Percentiles rank a stretch among this genome's conserved stretches.
Conservation (phyloP, 495 filamentous ascomycete species). For the Penicillium ochrochloron region DNA sequence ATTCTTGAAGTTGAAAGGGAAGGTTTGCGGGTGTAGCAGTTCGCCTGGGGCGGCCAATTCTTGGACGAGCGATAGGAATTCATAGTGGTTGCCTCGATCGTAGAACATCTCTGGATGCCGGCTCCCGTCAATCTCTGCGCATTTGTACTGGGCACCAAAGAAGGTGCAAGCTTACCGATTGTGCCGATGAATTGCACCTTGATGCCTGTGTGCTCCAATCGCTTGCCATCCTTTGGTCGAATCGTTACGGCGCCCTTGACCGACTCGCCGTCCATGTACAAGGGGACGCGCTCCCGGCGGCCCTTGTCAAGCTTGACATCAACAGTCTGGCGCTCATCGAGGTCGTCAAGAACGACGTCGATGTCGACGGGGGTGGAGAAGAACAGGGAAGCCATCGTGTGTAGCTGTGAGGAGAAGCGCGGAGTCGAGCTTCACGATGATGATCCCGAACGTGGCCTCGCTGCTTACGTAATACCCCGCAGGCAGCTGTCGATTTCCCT, state of each 20-base stretch:
- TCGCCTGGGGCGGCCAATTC: constrained; percentile 96
- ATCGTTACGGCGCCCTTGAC: constrained; percentile 95
- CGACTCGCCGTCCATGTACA: constrained; percentile 98
- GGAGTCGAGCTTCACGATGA: constrained; percentile 14
- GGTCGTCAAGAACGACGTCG: constrained; percentile 94
- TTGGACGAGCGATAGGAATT: constrained; percentile 95
- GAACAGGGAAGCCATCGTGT: constrained; percentile 87
- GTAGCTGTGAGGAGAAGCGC: constrained; percentile 19
- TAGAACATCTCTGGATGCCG: constrained; percentile 88
- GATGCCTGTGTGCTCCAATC: constrained; percentile 97
- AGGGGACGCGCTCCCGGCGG: constrained; percentile 90
- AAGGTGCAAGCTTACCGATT: constrained; percentile 66
- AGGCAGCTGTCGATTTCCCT: constrained; percentile 8
- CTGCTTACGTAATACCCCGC: constrained; percentile 29
- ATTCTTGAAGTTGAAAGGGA: constrained; percentile 99
- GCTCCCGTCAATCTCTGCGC: not conserved
- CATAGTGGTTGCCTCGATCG: constrained; percentile 98
- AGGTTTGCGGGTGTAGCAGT: constrained; percentile 96
- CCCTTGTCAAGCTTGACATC: constrained; percentile 99
- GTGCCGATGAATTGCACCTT: constrained; percentile 99
- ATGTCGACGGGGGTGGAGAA: constrained; percentile 98
- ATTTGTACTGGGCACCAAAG: not conserved
- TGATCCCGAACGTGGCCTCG: constrained; percentile 29
- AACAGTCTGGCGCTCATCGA: constrained; percentile 87
- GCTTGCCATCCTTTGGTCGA: constrained; percentile 96